Conservation (phyloP, 768 basidiomycete species). For the Amanita subjunquillea region DNA sequence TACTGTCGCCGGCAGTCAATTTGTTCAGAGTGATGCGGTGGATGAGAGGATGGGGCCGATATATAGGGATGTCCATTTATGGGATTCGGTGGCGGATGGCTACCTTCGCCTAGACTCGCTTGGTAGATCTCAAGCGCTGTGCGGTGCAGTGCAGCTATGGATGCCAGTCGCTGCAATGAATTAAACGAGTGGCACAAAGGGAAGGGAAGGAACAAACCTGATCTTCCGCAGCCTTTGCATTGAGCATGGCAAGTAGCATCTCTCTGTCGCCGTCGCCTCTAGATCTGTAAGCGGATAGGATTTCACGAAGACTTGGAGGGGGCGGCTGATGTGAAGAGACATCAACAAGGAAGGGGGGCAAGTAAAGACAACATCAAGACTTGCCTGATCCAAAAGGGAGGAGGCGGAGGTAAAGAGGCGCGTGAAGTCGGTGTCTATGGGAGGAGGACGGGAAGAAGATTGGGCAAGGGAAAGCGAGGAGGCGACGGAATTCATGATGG, state of each 20-base stretch:
- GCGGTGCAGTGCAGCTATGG: constrained; percentile 58
- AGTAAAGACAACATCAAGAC: constrained; percentile 8
- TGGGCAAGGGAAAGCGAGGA: constrained; percentile 20
- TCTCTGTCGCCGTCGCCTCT: constrained; percentile 91
- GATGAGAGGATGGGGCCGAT: constrained; percentile 26
- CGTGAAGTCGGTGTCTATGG: constrained; percentile 18
- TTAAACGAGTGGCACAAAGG: background rate
- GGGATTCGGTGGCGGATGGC: constrained; percentile 13
- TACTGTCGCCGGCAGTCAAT: constrained; percentile 21
- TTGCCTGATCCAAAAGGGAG: constrained; percentile 32
- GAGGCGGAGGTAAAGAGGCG: constrained; percentile 28
- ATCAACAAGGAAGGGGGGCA: constrained; percentile 11
- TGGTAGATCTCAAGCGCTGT: constrained; percentile 58
- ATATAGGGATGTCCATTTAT: constrained; percentile 28
- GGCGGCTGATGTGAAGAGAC: constrained; percentile 36
- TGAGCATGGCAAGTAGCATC: constrained; percentile 83
- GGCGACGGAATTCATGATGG: constrained; percentile 24
- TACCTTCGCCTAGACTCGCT: constrained; percentile 4
- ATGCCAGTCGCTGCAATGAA: constrained; percentile 50
- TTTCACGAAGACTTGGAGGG: constrained; percentile 77
- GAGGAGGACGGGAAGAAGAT: constrained; percentile 14
- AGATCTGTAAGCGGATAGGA: constrained; percentile 73
- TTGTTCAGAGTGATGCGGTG: constrained; percentile 23
- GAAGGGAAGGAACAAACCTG: constrained; percentile 42
- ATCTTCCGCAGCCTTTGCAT: constrained; percentile 89